Percentiles rank a stretch among this genome's conserved stretches.
phyloP scores from a whole-genome alignment of 1,284 basidiomycete genomes.

The Cryptococcus depauperatus region DNA sequence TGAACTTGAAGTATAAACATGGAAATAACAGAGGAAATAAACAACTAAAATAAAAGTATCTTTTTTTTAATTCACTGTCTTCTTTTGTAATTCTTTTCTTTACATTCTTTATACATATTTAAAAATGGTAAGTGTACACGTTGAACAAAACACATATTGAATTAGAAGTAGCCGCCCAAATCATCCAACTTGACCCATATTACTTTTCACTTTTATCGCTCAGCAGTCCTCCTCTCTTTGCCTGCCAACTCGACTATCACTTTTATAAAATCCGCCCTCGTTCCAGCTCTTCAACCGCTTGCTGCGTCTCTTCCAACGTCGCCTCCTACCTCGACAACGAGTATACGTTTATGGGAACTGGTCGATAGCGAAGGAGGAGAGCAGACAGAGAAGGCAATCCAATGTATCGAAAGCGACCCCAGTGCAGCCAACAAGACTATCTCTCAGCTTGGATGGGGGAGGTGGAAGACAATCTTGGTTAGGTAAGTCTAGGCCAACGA shows the following conservation, averaged over 20 bases:
- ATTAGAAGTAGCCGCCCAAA: constrained; percentile 25
- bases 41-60: too few relatives aligned
- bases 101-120: neutral
- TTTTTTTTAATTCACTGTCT: too few relatives aligned
- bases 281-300: constrained; percentile 23
- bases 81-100: neutral
- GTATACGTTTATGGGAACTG: constrained; percentile 31
- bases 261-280: constrained; percentile 21
- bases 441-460: constrained; percentile 23
- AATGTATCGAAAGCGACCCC: neutral
- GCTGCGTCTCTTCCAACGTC: constrained; percentile 11
- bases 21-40: too few relatives aligned
- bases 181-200: constrained; percentile 28
- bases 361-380: constrained; percentile 21
- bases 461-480: constrained; percentile 37
- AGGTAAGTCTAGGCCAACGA: constrained; percentile 20
- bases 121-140: constrained; percentile 10
- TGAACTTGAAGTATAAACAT: too few relatives aligned
- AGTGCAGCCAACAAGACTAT: constrained; percentile 3
- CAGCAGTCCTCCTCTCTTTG: constrained; percentile 33
- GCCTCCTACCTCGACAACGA: constrained; percentile 12
- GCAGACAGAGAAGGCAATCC: constrained; percentile 5
- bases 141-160: neutral
- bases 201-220: constrained; percentile 33
- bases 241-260: constrained; percentile 27